Evolutionary conservation across 306 rosid genomes (phyloP), one percentile per base, ranked within the genome.

Genomic region (Arachis hypogaea): DNA sequence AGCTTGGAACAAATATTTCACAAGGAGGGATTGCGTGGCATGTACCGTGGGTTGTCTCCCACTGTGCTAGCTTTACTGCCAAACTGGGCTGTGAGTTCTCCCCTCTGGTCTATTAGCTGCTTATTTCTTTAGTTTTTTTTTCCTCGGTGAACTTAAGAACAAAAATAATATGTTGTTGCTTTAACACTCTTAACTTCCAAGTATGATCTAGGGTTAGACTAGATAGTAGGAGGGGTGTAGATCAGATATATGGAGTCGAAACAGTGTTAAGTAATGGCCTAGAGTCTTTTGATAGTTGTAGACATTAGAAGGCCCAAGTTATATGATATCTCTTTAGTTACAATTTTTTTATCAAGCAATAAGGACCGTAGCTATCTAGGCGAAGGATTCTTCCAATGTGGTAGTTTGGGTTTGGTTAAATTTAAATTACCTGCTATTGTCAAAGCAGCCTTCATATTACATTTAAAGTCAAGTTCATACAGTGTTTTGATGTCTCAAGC

Each of bases 41-140:
- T 92, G 98, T 92, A 92, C 77, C 92, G 94, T 28, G 98, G 98
- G 28, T 89, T 92, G 52, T 62, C 96, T 65, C 98, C 98, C 11
- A 92, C 98, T 50, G 94, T 82, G 68, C 75, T 90, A 54, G 98
- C 98, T 44, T 80, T 92, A 68, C 96, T 92, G 80, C 94, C 98
- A 28, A 92, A 90, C 65, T 90, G 96, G 98, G 98, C 98, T 67
- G 98, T 92, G 76, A 92, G 98, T 68, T 58, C 63, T 71, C 72
- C 61, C 51, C 50, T 65, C 45, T 59, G 47, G 38, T 42, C 14
- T 6, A 33, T 33, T 33, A 2, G 38, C 38, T 60, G 52, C 61
- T 7, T 76, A 11, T 68, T 61, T 59, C 30, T 6, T 1, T 73
- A 2, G 6, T 4, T 58, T 41, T 63, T 51, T 63, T 33, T 64